A percentile compares a stretch with the other conserved stretches of the same genome.
phyloP scores from a whole-genome alignment of 768 basidiomycete species.

The Chalciporus pseudorubinellus region DNA sequence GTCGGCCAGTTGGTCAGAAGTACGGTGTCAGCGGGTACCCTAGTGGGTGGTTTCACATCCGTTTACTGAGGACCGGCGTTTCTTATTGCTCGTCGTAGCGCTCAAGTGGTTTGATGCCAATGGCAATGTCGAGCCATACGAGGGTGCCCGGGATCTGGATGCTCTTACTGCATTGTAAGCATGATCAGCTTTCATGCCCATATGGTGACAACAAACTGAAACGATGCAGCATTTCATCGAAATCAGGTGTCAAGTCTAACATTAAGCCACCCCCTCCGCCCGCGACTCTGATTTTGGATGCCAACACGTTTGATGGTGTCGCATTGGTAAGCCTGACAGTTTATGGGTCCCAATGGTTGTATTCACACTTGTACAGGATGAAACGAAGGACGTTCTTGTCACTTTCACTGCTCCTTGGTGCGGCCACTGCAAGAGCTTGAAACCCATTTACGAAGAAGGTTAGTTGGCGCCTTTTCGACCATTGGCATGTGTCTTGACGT shows the following conservation, averaged over 20 bases:
- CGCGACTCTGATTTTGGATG: constrained; percentile 63
- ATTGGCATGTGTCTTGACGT: not conserved
- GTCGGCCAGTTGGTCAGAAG: constrained; percentile 70
- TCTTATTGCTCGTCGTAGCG: constrained; percentile 45
- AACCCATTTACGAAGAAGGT: constrained; percentile 85
- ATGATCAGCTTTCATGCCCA: not conserved
- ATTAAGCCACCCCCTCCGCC: constrained; percentile 84
- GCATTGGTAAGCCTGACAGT: constrained; percentile 50
- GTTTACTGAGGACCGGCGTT: not conserved
- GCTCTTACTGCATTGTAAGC: constrained; percentile 72
- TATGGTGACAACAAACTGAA: not conserved
- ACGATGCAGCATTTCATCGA: constrained; percentile 58
- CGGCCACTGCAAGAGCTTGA: constrained; percentile 91
- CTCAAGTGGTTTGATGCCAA: constrained; percentile 86
- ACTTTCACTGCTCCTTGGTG: constrained; percentile 87
- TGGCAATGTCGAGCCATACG: constrained; percentile 66
- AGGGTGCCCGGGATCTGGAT: constrained; percentile 79
- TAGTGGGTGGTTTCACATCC: constrained; percentile 49
- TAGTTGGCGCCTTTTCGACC: not conserved
- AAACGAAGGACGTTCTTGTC: constrained; percentile 79
- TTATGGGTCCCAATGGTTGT: not conserved
- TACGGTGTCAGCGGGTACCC: constrained; percentile 85
- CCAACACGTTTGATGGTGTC: constrained; percentile 71
- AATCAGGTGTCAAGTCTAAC: constrained; percentile 81
- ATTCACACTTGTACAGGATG: constrained; percentile 42